phyloP scores from a whole-genome alignment of 176 grass and related monocot genomes.

The Eleusine indica region DNA sequence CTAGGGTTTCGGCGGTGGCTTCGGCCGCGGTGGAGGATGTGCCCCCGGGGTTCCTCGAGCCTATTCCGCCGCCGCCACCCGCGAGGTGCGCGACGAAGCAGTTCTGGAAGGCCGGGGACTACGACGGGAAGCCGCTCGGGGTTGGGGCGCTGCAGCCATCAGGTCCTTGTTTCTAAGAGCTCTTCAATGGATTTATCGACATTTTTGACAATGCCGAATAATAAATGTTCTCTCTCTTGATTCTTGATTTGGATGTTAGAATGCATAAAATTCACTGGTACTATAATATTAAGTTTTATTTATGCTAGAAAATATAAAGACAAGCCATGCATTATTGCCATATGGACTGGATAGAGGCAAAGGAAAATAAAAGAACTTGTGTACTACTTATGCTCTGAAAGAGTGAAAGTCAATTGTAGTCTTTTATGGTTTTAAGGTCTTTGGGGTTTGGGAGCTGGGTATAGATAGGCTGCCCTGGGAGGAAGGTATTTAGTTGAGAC shows the following conservation, averaged over 20 bases:
- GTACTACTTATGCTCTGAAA: no score
- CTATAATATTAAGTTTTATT: not conserved
- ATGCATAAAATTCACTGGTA: not conserved
- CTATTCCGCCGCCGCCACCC: slow-evolving; percentile 40
- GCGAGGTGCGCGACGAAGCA: slow-evolving; percentile 60
- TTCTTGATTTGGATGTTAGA: not conserved
- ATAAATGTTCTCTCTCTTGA: not conserved
- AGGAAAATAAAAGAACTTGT: not conserved
- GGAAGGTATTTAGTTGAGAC: not conserved
- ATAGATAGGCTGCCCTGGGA: not conserved
- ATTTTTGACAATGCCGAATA: not conserved
- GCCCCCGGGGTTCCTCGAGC: slow-evolving; percentile 77
- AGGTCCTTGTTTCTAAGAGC: slow-evolving; percentile 34
- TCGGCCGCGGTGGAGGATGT: slow-evolving; percentile 36
- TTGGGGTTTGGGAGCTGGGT: not conserved
- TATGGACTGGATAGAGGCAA: not conserved
- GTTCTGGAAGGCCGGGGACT: slow-evolving; percentile 99
- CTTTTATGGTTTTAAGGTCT: not conserved
- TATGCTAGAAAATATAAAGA: not conserved
- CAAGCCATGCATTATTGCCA: not conserved
- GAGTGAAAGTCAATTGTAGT: not conserved
- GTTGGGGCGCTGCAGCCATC: slow-evolving; percentile 26
- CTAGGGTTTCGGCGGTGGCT: slow-evolving; percentile 40
- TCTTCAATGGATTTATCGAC: not conserved
- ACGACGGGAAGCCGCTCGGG: slow-evolving; percentile 48